A percentile compares a stretch with the other conserved stretches of the same genome.
Conservation (phyloP, 225 moss, liverwort and hornwort genomes). For the Marchantia paleacea region DNA sequence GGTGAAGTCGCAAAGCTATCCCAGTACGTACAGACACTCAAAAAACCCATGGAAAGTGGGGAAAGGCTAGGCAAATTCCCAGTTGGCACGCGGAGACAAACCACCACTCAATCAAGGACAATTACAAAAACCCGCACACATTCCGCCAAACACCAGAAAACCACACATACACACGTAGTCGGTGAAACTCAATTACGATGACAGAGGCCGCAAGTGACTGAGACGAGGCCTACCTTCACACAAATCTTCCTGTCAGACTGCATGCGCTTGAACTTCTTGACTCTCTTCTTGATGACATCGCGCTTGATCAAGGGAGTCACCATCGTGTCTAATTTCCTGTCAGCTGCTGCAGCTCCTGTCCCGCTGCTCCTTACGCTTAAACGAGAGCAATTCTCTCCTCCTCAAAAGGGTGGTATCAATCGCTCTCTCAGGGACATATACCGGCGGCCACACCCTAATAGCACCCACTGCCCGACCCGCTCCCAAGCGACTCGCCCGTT, state of each 20-base stretch:
- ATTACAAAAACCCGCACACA: too few relatives aligned
- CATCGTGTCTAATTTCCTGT: constrained; percentile 36
- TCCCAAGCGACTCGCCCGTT: not conserved
- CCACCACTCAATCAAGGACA: too few relatives aligned
- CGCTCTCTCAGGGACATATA: not conserved
- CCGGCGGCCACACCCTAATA: constrained; percentile 22
- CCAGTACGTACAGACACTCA: too few relatives aligned
- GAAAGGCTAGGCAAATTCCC: too few relatives aligned
- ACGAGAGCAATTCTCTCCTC: not conserved
- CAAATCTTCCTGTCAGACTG: constrained; percentile 87
- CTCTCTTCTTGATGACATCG: constrained; percentile 81
- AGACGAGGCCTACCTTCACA: constrained; percentile 54
- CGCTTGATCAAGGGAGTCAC: constrained; percentile 86
- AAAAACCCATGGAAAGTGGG: too few relatives aligned
- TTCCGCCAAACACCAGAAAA: too few relatives aligned
- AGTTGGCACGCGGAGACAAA: too few relatives aligned
- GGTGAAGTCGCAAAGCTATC: too few relatives aligned
- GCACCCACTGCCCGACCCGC: not conserved
- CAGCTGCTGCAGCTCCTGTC: constrained; percentile 8
- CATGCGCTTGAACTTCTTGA: constrained; percentile 98
- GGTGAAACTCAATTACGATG: too few relatives aligned
- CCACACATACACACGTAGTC: too few relatives aligned
- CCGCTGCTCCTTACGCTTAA: not conserved
- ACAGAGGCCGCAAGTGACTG: too few relatives aligned
- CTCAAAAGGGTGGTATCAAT: not conserved